phyloP scores from a whole-genome alignment of 441 rosid genomes.

The Aquilaria agallochum region DNA sequence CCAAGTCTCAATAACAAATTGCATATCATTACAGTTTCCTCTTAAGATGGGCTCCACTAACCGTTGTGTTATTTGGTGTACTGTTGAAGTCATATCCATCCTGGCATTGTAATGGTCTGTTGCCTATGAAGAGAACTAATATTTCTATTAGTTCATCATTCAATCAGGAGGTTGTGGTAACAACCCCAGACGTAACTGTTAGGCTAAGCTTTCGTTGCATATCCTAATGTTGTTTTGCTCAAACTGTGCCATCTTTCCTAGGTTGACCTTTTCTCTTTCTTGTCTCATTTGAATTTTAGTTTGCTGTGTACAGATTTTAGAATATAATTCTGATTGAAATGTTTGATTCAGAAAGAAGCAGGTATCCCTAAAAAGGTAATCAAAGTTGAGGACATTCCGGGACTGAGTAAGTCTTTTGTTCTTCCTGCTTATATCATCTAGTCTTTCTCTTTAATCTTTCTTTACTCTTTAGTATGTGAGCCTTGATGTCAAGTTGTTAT shows the following conservation, averaged over 20 bases:
- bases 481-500: too few species aligned
- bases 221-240: too few species aligned
- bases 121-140: not conserved
- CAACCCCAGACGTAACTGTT: too few species aligned
- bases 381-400: slow-evolving; percentile 90
- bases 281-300: not conserved
- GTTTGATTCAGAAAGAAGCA: slow-evolving; percentile 73
- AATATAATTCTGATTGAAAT: slow-evolving; percentile 19
- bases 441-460: not conserved
- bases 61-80: not conserved
- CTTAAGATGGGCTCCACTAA: too few species aligned
- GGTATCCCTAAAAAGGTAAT: slow-evolving; percentile 67
- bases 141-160: too few species aligned
- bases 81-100: not conserved
- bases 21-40: not conserved
- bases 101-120: too few species aligned
- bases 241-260: not conserved
- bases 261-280: not conserved
- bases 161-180: too few species aligned
- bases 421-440: slow-evolving; percentile 5
- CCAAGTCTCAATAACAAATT: not conserved
- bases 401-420: slow-evolving; percentile 74
- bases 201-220: too few species aligned
- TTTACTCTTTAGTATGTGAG: too few species aligned
- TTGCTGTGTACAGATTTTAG: slow-evolving; percentile 1